Evolutionary conservation across 1,139 yeast genomes (phyloP).

Genomic region (Candida labiduridarum): DNA sequence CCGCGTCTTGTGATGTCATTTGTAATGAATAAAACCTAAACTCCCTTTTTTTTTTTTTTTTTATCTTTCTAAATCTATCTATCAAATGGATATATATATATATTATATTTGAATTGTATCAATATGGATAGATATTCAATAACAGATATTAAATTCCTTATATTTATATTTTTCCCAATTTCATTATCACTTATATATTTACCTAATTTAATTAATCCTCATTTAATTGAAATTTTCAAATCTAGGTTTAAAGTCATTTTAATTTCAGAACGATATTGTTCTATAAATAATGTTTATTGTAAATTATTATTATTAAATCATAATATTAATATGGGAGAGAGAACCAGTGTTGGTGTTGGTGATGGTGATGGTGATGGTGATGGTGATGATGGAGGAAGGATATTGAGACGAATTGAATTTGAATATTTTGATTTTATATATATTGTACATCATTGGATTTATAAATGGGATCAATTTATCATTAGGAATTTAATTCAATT

Average conservation of each 20-base stretch:
- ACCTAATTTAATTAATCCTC: conserved; percentile 13
- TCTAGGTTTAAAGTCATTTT: conserved; percentile 18
- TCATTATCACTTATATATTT: conserved; percentile 1
- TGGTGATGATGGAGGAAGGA: conserved; percentile 10
- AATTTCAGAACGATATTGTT: conserved; percentile 20
- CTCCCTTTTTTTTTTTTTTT: neutral
- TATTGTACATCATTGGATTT: conserved; percentile 20
- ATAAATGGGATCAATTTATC: conserved; percentile 16
- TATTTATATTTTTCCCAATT: conserved; percentile 14
- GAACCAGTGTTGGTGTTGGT: too few species aligned
- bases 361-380: too few species aligned
- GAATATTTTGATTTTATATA: conserved; percentile 20
- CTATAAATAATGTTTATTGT: conserved; percentile 20
- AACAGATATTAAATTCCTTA: neutral
- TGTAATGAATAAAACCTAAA: neutral
- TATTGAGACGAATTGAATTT: conserved; percentile 15
- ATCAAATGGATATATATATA: too few species aligned
- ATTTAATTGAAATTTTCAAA: conserved; percentile 9
- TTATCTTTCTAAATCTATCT: neutral
- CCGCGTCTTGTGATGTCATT: conserved; percentile 1
- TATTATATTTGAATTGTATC: too few species aligned
- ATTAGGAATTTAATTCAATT: neutral
- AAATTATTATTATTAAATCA: conserved; percentile 9
- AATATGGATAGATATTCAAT: neutral
- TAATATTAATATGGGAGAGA: too few species aligned